Percentiles rank a stretch among this genome's conserved stretches.
Conservation (phyloP, 805 yeast genomes). For the Metschnikowia corniflorae region DNA sequence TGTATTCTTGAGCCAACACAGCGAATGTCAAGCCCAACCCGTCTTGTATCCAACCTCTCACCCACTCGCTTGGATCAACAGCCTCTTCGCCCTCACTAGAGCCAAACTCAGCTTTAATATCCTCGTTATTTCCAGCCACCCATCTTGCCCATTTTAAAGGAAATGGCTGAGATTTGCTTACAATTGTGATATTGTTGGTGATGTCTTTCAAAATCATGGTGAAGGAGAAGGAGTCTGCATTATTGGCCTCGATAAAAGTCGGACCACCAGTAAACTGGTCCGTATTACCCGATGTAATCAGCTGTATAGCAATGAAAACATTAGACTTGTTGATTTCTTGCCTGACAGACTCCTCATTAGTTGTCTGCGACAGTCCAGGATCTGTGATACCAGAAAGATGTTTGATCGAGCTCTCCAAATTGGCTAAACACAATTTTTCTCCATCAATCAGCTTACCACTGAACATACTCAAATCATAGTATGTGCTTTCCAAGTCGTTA, state of each 20-base stretch:
- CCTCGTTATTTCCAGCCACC: conserved; percentile 54
- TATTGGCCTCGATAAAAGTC: conserved; percentile 41
- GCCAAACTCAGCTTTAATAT: conserved; percentile 17
- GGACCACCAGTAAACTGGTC: conserved; percentile 8
- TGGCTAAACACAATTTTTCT: conserved; percentile 84
- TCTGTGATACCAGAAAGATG: conserved; percentile 30
- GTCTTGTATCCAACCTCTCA: conserved; percentile 41
- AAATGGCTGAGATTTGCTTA: conserved; percentile 82
- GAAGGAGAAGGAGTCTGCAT: conserved; percentile 64
- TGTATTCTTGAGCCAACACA: conserved; percentile 84
- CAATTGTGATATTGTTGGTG: conserved; percentile 68
- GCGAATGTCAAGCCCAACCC: conserved; percentile 81
- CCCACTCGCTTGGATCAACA: conserved; percentile 44
- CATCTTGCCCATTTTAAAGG: conserved; percentile 92
- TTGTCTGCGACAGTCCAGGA: conserved; percentile 15
- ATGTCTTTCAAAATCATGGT: conserved; percentile 73
- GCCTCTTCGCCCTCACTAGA: conserved; percentile 19
- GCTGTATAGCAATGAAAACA: conserved; percentile 67
- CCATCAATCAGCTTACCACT: conserved; percentile 78
- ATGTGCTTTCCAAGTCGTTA: conserved; percentile 15
- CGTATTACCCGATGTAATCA: conserved; percentile 31
- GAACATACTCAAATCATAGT: conserved; percentile 61
- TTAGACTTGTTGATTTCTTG: conserved; percentile 46
- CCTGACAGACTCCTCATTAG: conserved; percentile 19
- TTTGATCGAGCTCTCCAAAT: conserved; percentile 71